Evolutionary conservation across 768 basidiomycete genomes (phyloP).

Genomic region (Leccinum boreale): DNA sequence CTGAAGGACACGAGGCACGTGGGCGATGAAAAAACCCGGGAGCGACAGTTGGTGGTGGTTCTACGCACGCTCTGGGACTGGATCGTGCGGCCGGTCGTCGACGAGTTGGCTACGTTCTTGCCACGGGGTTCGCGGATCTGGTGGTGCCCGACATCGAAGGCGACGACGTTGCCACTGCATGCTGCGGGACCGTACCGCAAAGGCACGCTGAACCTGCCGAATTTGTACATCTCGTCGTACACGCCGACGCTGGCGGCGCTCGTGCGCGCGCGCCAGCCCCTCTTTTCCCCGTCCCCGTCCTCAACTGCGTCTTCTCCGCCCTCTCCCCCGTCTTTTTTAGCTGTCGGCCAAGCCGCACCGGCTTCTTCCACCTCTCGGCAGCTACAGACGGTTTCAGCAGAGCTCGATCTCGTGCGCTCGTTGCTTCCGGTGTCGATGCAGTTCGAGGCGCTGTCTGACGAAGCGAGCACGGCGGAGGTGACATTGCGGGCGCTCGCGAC

Average conservation of each 20-base stretch:
- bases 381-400: conserved; percentile 15
- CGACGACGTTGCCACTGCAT: conserved; percentile 31
- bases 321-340: conserved; percentile 8
- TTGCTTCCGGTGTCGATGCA: conserved; percentile 14
- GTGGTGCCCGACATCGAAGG: conserved; percentile 34
- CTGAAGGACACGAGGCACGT: neutral
- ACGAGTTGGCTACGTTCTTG: conserved; percentile 10
- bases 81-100: conserved; percentile 20
- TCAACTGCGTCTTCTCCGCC: neutral
- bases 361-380: neutral
- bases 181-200: conserved; percentile 30
- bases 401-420: conserved; percentile 21
- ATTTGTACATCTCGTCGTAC: conserved; percentile 32
- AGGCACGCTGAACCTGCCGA: conserved; percentile 5
- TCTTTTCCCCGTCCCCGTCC: neutral
- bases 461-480: conserved; percentile 11
- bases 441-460: conserved; percentile 10
- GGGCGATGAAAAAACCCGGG: conserved; percentile 24
- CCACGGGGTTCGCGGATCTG: conserved; percentile 27
- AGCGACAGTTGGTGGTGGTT: conserved; percentile 7
- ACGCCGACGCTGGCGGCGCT: conserved; percentile 32
- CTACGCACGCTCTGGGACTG: conserved; percentile 27
- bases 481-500: conserved; percentile 14
- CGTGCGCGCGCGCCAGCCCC: conserved; percentile 17
- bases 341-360: conserved; percentile 22